Base-by-base conservation (phyloP, 2,329 filamentous ascomycete genomes). In the Tolypocladium sp. region DNA sequence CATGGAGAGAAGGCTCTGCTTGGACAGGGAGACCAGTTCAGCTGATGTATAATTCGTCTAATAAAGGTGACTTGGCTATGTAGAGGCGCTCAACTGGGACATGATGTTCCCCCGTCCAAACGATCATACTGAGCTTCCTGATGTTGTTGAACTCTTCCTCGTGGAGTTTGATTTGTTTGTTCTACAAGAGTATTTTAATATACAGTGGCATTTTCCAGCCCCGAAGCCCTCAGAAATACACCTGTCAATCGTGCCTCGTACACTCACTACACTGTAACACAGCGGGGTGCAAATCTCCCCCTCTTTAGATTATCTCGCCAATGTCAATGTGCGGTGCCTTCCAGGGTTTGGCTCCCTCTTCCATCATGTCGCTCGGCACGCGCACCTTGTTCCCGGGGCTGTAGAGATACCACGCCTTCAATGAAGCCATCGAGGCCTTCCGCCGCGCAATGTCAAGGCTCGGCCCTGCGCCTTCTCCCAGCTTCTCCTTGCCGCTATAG, bases 331-430 rank as follows among this genome's bases (percentile, higher is more conserved):
- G 79, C 57, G 81, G 82, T 2, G 87, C 83, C 73, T 82, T 82
- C 87, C 87, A 91, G 6, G 82, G 78, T 67, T 76, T 76, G 51
- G 85, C 83, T 54, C 78, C 81, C 63, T 84, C 78, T 58, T 81
- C 78, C 65, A 89, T 80, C 77, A 83, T 88, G 63, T 90, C 86
- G 70, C 88, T 90, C 30, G 88, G 88, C 62, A 91, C 79, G 60
- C 82, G 80, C 56, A 85, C 82, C 63, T 84, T 76, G 65, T 79
- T 76, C 59, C 82, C 79, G 35, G 94, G 93, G 72, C 87, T 92
- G 78, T 99, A 99, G 57, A 99, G 79, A 74, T 99, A 99, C 94
- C 94, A 99, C 7, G 88, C 82, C 80, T 96, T 96, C 69, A 99
- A 79, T 22, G 92, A 87, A 63, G 89, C 87, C 68, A 95, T 92